A percentile compares a stretch with the other conserved stretches of the same genome.
Evolutionary conservation across 1,284 basidiomycete species (phyloP).

Genomic region (Boletus putidus): DNA sequence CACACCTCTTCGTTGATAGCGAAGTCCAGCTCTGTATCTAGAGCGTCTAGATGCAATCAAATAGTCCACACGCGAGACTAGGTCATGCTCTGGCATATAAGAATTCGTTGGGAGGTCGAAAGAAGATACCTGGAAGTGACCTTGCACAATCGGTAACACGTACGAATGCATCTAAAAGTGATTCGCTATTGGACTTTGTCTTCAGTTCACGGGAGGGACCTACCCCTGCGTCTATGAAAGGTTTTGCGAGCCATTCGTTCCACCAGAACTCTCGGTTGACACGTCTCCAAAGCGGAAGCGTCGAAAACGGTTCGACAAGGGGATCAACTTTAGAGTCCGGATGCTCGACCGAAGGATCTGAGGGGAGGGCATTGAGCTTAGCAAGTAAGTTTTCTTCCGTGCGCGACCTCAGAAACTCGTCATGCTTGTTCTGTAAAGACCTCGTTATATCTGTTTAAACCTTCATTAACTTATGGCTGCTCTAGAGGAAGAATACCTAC

Average conservation of each 20-base stretch:
- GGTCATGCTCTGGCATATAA: constrained; percentile 46
- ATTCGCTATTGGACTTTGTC: background rate
- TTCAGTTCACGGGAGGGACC: constrained; percentile 21
- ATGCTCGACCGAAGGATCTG: constrained; percentile 7
- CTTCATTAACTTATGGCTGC: background rate
- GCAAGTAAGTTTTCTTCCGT: constrained; percentile 56
- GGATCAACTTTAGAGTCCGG: constrained; percentile 51
- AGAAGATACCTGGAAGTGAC: constrained; percentile 62
- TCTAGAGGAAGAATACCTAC: constrained; percentile 41
- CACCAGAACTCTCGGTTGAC: constrained; percentile 88
- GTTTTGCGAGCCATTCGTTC: constrained; percentile 80
- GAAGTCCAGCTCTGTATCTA: constrained; percentile 87
- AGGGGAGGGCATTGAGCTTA: constrained; percentile 50
- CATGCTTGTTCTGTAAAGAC: constrained; percentile 77
- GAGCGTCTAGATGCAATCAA: constrained; percentile 84
- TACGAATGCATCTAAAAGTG: constrained; percentile 52
- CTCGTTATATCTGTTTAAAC: constrained; percentile 64
- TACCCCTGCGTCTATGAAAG: constrained; percentile 75
- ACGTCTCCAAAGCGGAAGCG: constrained; percentile 79
- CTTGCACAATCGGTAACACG: constrained; percentile 75
- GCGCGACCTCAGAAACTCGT: constrained; percentile 55
- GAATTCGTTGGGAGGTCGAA: constrained; percentile 60
- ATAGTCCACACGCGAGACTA: constrained; percentile 56
- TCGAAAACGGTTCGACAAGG: constrained; percentile 65
- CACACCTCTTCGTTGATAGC: constrained; percentile 94